These are phyloP conservation scores for Metschnikowia proteae DNA, from an alignment of 805 yeast genomes.

Conservation along the genomic window DNA sequence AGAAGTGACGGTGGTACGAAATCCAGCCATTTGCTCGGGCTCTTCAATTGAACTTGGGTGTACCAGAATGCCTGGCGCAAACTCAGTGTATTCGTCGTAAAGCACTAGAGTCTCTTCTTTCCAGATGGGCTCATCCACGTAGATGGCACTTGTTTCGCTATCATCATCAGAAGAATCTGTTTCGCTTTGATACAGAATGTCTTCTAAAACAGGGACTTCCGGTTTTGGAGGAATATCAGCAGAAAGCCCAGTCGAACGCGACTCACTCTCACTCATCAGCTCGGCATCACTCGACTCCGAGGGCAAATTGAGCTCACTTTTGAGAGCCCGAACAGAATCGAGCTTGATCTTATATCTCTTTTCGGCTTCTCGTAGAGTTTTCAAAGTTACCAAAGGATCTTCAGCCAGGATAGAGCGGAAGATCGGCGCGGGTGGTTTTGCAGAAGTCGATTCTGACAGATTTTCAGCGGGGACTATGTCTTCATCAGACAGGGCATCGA, in stretches of 20 bases:
- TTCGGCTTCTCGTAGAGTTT: constrained; percentile 14
- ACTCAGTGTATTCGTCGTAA: constrained; percentile 13
- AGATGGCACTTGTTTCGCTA: not conserved
- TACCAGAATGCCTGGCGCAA: constrained; percentile 6
- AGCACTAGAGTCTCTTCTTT: constrained; percentile 8
- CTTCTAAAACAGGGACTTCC: constrained; percentile 11
- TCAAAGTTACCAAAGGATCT: constrained; percentile 8
- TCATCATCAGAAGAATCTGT: not conserved
- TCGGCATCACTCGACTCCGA: constrained; percentile 5
- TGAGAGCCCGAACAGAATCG: constrained; percentile 13
- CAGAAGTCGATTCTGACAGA: not conserved
- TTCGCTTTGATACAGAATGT: not conserved
- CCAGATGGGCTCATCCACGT: constrained; percentile 10
- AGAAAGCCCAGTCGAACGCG: not conserved
- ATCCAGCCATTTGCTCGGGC: constrained; percentile 1
- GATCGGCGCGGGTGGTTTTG: constrained; percentile 6
- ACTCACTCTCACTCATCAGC: constrained; percentile 1
- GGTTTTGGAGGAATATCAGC: constrained; percentile 3
- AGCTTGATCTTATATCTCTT: constrained; percentile 14
- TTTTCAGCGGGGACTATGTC: not conserved
- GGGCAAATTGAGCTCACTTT: constrained; percentile 6
- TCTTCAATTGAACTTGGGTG: constrained; percentile 15
- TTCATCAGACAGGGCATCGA: not conserved
- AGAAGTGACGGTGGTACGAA: not conserved
- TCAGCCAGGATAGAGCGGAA: constrained; percentile 14